Base-by-base conservation (phyloP, 2,329 filamentous ascomycete genomes). In the Hymenoscyphus occultus region DNA sequence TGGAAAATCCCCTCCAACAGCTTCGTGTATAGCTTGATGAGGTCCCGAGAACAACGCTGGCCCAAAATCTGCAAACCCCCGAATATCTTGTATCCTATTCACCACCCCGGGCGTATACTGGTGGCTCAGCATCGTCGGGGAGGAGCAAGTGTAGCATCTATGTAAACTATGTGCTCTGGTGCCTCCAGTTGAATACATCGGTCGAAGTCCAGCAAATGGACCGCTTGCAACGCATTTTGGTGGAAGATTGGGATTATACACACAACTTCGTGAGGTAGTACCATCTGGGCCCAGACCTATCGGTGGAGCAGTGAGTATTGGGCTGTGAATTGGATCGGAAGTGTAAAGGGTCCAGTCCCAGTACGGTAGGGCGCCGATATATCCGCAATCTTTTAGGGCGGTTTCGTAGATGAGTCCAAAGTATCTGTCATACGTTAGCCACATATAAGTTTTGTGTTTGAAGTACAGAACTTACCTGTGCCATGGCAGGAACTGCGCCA, bases 401-500 rank as follows among this genome's bases (percentile, higher is more conserved):
- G 62, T 58, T 56, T 77, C 72, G 62, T 77, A 78, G 14, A 75
- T 59, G 39, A 76, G 70, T 2, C 16, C 39, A 22, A 62, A 62
- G 39, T 62, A 62, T 62, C 60, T 62, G 48, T 10, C 1, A 10
- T 22, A 1, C 14, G 39, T 32, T 13, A 39, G 54, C 22, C 35
- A 22, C n/a, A 19, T 22, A 19, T 9, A 31, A 13, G 28, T 6
- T 12, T 32, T 31, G 54, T 13, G 28, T 31, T 31, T 9, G 14
- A 6, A 6, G 16, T 22, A 28, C 19, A 74, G 65, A 61, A 77
- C 77, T 59, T 75, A 77, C n/a, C 77, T 69, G 62, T 78, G 77
- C 77, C 76, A 78, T 1, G 74, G 69, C 5, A 78, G 71, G 66
- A 77, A 78, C 1, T 71, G 63, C 0, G 76, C 74, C 5, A 61